Conservation (phyloP, 1,139 yeast genomes). For the Geotrichum europaeum region DNA sequence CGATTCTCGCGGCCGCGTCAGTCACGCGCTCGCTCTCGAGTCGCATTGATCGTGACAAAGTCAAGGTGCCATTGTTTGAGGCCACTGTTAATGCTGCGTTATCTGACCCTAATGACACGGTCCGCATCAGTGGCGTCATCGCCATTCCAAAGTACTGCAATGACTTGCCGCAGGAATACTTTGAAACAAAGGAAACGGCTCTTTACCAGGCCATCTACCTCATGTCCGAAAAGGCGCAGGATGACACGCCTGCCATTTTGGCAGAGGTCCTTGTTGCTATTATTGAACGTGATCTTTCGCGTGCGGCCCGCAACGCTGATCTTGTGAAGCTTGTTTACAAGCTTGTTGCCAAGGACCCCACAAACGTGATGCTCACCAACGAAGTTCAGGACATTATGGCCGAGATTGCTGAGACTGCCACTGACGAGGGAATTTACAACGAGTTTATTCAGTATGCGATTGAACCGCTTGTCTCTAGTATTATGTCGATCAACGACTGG, state of each 20-base stretch:
- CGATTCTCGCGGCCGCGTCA: slow-evolving; percentile 22
- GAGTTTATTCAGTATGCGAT: slow-evolving; percentile 47
- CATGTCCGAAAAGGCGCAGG: slow-evolving; percentile 62
- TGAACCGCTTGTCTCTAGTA: slow-evolving; percentile 43
- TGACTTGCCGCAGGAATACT: slow-evolving; percentile 19
- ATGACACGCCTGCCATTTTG: slow-evolving; percentile 71
- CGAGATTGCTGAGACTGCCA: slow-evolving; percentile 47
- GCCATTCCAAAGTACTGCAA: slow-evolving; percentile 21
- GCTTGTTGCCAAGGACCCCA: slow-evolving; percentile 67
- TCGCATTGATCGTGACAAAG: slow-evolving; percentile 12
- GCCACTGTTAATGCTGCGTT: slow-evolving; percentile 20
- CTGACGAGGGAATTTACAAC: slow-evolving; percentile 38
- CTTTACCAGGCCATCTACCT: slow-evolving; percentile 35
- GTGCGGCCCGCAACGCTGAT: slow-evolving; percentile 37
- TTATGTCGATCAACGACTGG: slow-evolving; percentile 28
- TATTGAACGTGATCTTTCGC: slow-evolving; percentile 41
- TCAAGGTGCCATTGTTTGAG: slow-evolving; percentile 20
- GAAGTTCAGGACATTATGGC: slow-evolving; percentile 60
- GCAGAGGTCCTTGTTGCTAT: slow-evolving; percentile 64
- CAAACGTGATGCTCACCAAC: slow-evolving; percentile 59
- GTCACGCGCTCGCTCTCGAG: slow-evolving; percentile 19
- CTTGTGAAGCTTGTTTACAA: slow-evolving; percentile 53
- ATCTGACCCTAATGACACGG: slow-evolving; percentile 19
- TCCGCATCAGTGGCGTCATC: slow-evolving; percentile 23
- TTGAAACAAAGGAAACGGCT: slow-evolving; percentile 10